Percentiles rank a stretch among this genome's conserved stretches.
These are phyloP conservation scores for Hypoxylon sp. DNA, from an alignment of 2,329 filamentous ascomycete species.

Conservation along the genomic window DNA sequence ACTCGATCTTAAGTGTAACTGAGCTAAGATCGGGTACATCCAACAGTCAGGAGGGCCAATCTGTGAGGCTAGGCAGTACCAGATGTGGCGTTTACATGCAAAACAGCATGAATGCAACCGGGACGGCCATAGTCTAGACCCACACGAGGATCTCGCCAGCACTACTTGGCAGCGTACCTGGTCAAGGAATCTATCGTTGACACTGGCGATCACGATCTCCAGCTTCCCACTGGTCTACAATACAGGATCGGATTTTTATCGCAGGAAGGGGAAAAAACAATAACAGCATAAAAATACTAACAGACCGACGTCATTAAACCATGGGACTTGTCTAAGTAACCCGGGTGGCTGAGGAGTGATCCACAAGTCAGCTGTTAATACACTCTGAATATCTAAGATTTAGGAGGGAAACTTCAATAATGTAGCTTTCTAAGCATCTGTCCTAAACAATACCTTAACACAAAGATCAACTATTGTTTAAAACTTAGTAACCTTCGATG, in stretches of 20 bases:
- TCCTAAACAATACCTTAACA: neutral
- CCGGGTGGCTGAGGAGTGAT: constrained; percentile 20
- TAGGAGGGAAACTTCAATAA: neutral
- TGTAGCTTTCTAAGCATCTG: neutral
- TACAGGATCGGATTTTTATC: neutral
- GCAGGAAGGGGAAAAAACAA: neutral
- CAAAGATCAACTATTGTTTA: neutral
- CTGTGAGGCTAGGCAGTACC: constrained; percentile 30
- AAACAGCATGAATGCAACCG: constrained; percentile 39
- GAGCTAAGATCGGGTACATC: constrained; percentile 30
- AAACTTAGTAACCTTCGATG: neutral
- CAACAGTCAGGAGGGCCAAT: constrained; percentile 21
- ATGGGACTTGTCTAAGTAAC: constrained; percentile 2
- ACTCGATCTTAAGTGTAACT: constrained; percentile 25
- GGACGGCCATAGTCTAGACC: constrained; percentile 18
- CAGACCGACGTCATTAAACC: neutral
- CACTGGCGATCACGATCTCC: neutral
- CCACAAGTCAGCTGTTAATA: constrained; percentile 8
- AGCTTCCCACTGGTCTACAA: neutral
- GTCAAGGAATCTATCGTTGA: neutral
- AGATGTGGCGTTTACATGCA: constrained; percentile 38
- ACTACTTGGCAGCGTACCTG: constrained; percentile 6
- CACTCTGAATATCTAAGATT: neutral
- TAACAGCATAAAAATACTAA: neutral
- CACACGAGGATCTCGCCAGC: constrained; percentile 25